Conservation (phyloP, 2,329 filamentous ascomycete species). For the Aspergillus melleus region DNA sequence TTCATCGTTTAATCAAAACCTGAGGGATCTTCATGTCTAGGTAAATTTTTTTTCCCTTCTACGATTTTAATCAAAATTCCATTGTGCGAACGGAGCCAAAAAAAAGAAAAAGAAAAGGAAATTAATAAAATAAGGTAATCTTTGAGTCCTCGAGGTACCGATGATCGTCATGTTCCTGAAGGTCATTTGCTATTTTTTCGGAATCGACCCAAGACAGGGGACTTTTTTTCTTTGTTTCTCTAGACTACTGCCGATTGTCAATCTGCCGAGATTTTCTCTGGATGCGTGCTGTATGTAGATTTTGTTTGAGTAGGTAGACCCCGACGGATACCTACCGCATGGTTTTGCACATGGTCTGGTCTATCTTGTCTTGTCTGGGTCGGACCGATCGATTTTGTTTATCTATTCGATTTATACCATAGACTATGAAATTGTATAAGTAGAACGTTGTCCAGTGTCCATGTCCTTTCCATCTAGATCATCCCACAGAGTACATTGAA, state of each 20-base stretch:
- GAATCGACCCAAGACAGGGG: background rate
- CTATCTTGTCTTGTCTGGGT: too few relatives aligned
- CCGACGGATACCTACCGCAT: background rate
- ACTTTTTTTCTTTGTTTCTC: background rate
- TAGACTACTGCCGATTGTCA: conserved; percentile 1
- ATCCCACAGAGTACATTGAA: too few relatives aligned
- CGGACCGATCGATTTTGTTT: background rate
- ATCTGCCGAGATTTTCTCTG: conserved; percentile 2
- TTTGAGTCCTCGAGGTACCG: background rate
- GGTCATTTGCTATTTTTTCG: background rate
- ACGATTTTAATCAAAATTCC: too few relatives aligned
- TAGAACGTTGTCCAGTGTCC: too few relatives aligned
- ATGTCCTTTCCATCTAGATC: too few relatives aligned
- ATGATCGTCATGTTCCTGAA: conserved; percentile 14
- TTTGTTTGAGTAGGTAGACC: background rate
- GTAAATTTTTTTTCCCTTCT: background rate
- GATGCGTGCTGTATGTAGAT: background rate
- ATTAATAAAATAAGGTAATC: conserved; percentile 1
- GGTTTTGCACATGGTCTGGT: background rate
- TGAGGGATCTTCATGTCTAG: background rate
- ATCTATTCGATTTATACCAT: too few relatives aligned
- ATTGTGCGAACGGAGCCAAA: too few relatives aligned
- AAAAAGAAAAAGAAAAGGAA: background rate
- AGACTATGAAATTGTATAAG: too few relatives aligned
- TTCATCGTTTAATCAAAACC: background rate